Evolutionary conservation across 2,329 filamentous ascomycete genomes (phyloP).

Genomic region (Tolypocladium nubicola): DNA sequence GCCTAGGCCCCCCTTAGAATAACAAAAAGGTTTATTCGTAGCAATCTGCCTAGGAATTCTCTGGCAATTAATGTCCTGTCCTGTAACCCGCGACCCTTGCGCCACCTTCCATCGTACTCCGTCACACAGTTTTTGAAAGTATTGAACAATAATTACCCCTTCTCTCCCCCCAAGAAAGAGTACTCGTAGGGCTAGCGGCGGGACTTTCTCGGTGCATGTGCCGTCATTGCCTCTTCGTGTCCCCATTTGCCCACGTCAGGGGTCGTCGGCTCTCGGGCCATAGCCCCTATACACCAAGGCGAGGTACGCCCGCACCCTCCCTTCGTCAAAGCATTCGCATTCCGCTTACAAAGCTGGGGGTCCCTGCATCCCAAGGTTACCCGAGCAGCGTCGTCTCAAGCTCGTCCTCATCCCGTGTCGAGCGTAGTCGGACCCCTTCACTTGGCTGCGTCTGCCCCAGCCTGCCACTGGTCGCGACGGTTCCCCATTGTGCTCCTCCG

Average conservation of each 20-base stretch:
- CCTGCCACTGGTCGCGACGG: background rate
- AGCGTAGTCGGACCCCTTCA: background rate
- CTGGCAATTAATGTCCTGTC: conserved; percentile 1
- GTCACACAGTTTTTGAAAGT: background rate
- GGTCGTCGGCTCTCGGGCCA: background rate
- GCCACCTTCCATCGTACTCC: conserved; percentile 4
- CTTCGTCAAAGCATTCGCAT: background rate
- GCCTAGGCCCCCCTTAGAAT: background rate
- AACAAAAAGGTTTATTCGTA: conserved; percentile 6
- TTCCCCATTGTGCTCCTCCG: too few relatives aligned
- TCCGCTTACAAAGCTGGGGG: background rate
- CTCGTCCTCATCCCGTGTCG: background rate
- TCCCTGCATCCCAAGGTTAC: background rate
- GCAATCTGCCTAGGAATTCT: conserved; percentile 9
- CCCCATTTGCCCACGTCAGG: background rate
- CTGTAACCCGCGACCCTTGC: conserved; percentile 1
- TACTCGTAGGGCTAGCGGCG: background rate
- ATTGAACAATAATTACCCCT: background rate
- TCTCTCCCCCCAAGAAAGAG: background rate
- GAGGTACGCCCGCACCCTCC: background rate
- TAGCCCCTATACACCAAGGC: background rate
- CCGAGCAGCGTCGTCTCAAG: background rate
- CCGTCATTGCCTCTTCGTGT: background rate
- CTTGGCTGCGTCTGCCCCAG: background rate
- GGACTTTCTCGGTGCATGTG: background rate